phyloP scores from a whole-genome alignment of 2,329 filamentous ascomycete species.

The Exophiala viscosa region DNA sequence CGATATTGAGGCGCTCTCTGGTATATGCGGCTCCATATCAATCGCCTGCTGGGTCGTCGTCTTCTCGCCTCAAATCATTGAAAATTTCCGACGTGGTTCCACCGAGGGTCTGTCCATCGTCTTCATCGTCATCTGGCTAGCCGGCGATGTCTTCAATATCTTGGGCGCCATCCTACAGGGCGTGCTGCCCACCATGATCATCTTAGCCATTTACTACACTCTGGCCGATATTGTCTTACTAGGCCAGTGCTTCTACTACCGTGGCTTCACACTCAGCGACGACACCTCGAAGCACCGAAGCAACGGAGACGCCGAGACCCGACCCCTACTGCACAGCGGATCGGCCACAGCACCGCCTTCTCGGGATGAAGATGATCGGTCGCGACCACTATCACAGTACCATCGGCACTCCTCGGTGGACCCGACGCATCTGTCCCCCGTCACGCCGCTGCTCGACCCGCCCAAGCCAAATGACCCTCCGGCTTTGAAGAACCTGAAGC shows the following conservation, averaged over 20 bases:
- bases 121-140: constrained; percentile 89
- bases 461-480: constrained; percentile 33
- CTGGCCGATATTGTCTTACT: constrained; percentile 86
- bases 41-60: constrained; percentile 98
- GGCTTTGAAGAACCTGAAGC: constrained; percentile 30
- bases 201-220: constrained; percentile 91
- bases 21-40: constrained; percentile 90
- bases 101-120: constrained; percentile 86
- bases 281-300: constrained; percentile 14
- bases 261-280: constrained; percentile 60
- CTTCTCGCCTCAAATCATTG: constrained; percentile 93
- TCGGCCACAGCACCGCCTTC: constrained; percentile 16
- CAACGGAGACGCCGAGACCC: constrained; percentile 23
- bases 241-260: constrained; percentile 91
- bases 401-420: constrained; percentile 56
- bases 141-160: constrained; percentile 95
- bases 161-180: constrained; percentile 86
- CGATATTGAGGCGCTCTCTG: constrained; percentile 85
- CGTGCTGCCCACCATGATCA: constrained; percentile 92
- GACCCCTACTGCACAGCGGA: constrained; percentile 26
- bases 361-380: constrained; percentile 15
- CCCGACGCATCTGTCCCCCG: constrained; percentile 70
- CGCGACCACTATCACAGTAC: constrained; percentile 30
- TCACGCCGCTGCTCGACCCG: constrained; percentile 69
- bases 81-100: constrained; percentile 81